Evolutionary conservation across 2,329 filamentous ascomycete species (phyloP).

Genomic region (Tolypocladium inflatum): DNA sequence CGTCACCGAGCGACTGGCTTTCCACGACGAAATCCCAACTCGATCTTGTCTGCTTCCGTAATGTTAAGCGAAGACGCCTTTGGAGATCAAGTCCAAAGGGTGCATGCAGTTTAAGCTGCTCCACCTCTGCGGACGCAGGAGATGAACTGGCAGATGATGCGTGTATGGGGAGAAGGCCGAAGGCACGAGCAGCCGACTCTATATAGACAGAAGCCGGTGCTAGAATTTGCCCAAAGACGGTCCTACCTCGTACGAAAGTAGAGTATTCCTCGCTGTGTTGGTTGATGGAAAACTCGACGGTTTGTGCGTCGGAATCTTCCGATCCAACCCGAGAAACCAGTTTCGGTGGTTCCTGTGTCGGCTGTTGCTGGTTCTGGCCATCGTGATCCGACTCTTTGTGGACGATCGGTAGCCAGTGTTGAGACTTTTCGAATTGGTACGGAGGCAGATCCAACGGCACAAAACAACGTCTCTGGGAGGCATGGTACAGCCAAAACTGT

Average conservation of each 20-base stretch:
- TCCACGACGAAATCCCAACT: neutral
- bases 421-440: slow-evolving; percentile 18
- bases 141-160: neutral
- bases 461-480: slow-evolving; percentile 5
- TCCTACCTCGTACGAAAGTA: neutral
- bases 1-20: neutral
- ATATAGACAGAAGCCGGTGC: slow-evolving; percentile 1
- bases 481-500: slow-evolving; percentile 16
- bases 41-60: neutral
- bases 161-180: neutral
- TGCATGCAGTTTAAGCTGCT: neutral
- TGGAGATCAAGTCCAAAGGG: neutral
- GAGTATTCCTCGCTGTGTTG: neutral
- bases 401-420: slow-evolving; percentile 13
- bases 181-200: neutral
- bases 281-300: neutral
- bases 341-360: neutral
- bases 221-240: neutral
- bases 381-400: neutral
- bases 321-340: neutral
- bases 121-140: neutral
- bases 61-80: neutral
- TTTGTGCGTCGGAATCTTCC: neutral
- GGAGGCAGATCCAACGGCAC: slow-evolving; percentile 11
- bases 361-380: neutral